Evolutionary conservation across 495 filamentous ascomycete genomes (phyloP).

Genomic region (Tuber umbilicatum): DNA sequence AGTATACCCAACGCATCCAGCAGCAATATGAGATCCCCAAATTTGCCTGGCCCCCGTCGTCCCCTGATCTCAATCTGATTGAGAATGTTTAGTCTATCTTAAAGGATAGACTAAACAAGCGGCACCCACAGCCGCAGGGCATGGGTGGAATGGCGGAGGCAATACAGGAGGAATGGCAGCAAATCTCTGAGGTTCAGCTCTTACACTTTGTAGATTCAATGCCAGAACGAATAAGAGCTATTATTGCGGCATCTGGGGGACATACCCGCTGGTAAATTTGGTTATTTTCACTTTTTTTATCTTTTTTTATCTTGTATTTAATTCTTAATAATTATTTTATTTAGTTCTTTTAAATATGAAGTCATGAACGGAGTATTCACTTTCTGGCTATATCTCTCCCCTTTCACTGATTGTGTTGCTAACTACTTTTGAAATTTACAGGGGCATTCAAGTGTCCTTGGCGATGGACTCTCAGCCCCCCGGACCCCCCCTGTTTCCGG

Average conservation of each 20-base stretch:
- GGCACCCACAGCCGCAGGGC: constrained; percentile 6
- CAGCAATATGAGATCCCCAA: constrained; percentile 8
- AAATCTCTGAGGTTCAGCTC: constrained; percentile 14
- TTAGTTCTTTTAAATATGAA: too few relatives aligned
- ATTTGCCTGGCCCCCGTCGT: constrained; percentile 20
- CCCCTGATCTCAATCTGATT: constrained; percentile 26
- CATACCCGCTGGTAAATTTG: constrained; percentile 12
- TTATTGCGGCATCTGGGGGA: constrained; percentile 10
- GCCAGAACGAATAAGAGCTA: constrained; percentile 12
- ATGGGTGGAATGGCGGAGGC: constrained; percentile 6
- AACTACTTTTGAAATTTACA: not conserved
- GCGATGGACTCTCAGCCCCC: not conserved
- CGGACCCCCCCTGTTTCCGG: not conserved
- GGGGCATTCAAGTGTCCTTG: not conserved
- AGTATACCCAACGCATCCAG: not conserved
- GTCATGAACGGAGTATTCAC: too few relatives aligned
- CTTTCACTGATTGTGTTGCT: not conserved
- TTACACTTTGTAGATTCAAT: constrained; percentile 21
- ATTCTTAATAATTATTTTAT: too few relatives aligned
- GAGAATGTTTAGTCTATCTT: not conserved
- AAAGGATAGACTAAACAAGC: not conserved
- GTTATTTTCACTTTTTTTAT: too few relatives aligned
- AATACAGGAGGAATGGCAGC: constrained; percentile 15
- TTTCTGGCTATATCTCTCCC: not conserved
- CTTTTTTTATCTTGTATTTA: too few relatives aligned